Base-by-base conservation (phyloP, 75 land plant genomes). In the Isoetes taiwanensis region DNA sequence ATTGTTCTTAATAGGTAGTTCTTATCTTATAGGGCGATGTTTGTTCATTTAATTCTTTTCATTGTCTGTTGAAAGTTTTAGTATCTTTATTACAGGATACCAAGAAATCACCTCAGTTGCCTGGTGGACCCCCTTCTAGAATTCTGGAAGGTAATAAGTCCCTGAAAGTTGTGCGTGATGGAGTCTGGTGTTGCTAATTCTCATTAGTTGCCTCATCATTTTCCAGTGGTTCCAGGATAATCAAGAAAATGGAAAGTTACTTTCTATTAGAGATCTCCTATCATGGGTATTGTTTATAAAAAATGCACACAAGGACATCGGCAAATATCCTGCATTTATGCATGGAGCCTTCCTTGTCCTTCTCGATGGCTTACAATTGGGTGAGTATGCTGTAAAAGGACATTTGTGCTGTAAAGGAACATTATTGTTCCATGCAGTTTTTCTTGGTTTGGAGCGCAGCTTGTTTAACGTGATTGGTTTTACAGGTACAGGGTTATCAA, bases 291-390 rank as follows among this genome's bases (percentile, higher is more conserved):
- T 63, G 20, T 94, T 84, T 58, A 65, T 94, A 10, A 82, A 89
- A 62, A 63, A 40, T 26, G 69, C 79, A 3, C 75, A 64, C 55
- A 34, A 23, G 33, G 75, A 72, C 19, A 69, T 94, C 56, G 76
- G 76, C 11, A 56, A 66, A 24, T 56, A 54, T 10, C 53, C 54
- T 71, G 90, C 99, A 34, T 82, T 81, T 25, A 21, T 89, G 19
- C 99, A 94, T 71, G 99, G 99, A 19, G 76, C 78, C 0, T 88
- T 80, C 64, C 81, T 94, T 40, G 78, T 94, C 53, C 64, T 94
- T 52, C 83, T 94, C 50, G 99, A 94, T 88, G 99, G 99, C n/a
- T 61, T 93, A n/a, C 76, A 76, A 56, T 74, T 94, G 57, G 99
- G 98, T 79, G 77, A 0, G 54, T 48, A 17, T 17, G 1, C 16